Evolutionary conservation across 495 filamentous ascomycete genomes (phyloP).

Genomic region (Penicillium taxi): DNA sequence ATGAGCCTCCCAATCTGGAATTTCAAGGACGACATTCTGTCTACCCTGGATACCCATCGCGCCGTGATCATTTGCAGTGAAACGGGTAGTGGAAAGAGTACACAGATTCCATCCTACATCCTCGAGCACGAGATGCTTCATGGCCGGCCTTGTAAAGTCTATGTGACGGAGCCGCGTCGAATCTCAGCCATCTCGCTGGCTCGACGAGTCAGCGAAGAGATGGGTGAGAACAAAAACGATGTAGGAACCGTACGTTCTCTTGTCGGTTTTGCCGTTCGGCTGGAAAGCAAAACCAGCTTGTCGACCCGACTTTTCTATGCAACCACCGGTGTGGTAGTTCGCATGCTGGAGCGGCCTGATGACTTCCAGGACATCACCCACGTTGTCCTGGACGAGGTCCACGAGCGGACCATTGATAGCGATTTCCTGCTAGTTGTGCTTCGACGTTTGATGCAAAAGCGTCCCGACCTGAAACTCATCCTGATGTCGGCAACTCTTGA

Average conservation of each 20-base stretch:
- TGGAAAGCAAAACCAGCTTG: constrained; percentile 76
- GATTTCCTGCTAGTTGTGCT: constrained; percentile 91
- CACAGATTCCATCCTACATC: constrained; percentile 87
- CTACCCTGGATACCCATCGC: constrained; percentile 64
- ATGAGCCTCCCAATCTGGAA: constrained; percentile 82
- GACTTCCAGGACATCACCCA: constrained; percentile 84
- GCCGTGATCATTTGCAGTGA: constrained; percentile 90
- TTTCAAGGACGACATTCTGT: constrained; percentile 68
- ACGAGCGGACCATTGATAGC: constrained; percentile 89
- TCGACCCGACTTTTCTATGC: constrained; percentile 83
- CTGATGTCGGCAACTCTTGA: constrained; percentile 97
- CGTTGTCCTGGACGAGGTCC: constrained; percentile 89
- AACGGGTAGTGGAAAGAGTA: constrained; percentile 95
- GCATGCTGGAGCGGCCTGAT: constrained; percentile 86
- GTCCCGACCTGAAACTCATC: constrained; percentile 72
- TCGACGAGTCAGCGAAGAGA: constrained; percentile 82
- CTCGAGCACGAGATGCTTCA: constrained; percentile 77
- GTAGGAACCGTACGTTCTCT: constrained; percentile 75
- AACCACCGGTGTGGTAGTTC: constrained; percentile 82
- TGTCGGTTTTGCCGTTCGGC: constrained; percentile 85
- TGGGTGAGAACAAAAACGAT: constrained; percentile 76
- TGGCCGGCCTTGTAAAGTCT: constrained; percentile 80
- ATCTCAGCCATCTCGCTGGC: constrained; percentile 95
- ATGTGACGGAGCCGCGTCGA: constrained; percentile 89
- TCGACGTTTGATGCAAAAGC: constrained; percentile 62